Conservation (phyloP, 1,284 basidiomycete species). For the Taiwanofungus camphoratus region DNA sequence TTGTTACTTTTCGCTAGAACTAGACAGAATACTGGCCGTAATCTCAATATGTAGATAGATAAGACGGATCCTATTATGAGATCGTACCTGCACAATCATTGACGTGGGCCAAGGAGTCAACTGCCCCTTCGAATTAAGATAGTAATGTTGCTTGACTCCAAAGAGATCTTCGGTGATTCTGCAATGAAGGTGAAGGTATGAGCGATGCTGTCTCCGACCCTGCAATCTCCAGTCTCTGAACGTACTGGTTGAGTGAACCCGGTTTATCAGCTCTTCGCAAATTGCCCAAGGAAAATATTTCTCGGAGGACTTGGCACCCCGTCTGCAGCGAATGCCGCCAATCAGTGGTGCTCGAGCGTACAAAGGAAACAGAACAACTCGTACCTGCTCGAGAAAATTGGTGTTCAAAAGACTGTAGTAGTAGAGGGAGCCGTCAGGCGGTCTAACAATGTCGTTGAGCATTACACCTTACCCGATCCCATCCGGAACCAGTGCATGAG, state of each 20-base stretch:
- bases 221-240: too few relatives aligned
- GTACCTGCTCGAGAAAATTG: conserved; percentile 40
- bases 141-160: not conserved
- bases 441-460: too few relatives aligned
- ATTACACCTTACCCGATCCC: too few relatives aligned
- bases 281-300: conserved; percentile 43
- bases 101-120: conserved; percentile 12
- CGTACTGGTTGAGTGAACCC: conserved; percentile 37
- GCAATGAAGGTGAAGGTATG: not conserved
- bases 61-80: not conserved
- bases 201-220: not conserved
- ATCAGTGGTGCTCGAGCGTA: too few relatives aligned
- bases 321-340: too few relatives aligned
- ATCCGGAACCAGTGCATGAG: too few relatives aligned
- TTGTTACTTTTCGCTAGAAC: too few relatives aligned
- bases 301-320: conserved; percentile 38
- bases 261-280: conserved; percentile 40
- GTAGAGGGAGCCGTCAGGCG: too few relatives aligned
- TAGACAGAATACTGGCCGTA: not conserved
- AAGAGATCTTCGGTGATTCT: conserved; percentile 4
- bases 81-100: conserved; percentile 10
- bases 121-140: conserved; percentile 3
- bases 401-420: conserved; percentile 33
- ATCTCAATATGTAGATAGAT: not conserved
- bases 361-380: not conserved